Base-by-base conservation (phyloP, 495 filamentous ascomycete genomes). In the Polyplosphaeria fusca region DNA sequence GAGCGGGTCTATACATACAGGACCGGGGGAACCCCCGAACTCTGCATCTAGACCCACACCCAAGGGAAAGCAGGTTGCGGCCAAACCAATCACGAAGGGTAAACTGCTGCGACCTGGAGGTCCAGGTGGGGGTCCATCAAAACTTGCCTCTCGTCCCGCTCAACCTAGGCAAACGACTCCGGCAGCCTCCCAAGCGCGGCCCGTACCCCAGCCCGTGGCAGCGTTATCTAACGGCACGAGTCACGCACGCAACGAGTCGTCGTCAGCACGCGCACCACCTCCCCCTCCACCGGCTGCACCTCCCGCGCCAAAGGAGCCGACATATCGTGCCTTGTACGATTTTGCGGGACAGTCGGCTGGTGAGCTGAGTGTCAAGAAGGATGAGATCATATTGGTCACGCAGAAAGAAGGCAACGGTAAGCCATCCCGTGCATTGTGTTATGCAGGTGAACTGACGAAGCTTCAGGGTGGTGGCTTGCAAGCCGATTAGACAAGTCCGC, bases 391-490 rank as follows among this genome's bases (percentile, higher is more conserved):
- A 35, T 81, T 91, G 67, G 82, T 97, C 57, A 76, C 94, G 11
- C 85, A 87, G 55, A 96, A 96, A 70, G 92, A 95, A 73, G 76
- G 72, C 62, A 96, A 96, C 65, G 93, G 93, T 95, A 81, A 69
- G 86, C 73, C 14, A 11, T 44, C 43, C 28, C 13, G n/a, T n/a
- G 13, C 40, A 13, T 47, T 13, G 39, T 2, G 24, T 38, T 28
- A 46, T 52, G 35, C 25, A 28, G 11, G 20, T 47, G 20, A 56
- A 23, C 47, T 45, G 32, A 47, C 28, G 27, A 57, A 2, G 9
- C 41, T 22, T 30, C 39, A 95, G 91, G 91, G 40, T 97, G 94
- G 94, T 96, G 91, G 91, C 77, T 96, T 35, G 92, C 84, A 48
- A 91, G 88, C 72, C 85, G 81, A 63, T 70, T 70, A 44, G 74